Percentiles rank a stretch among this genome's conserved stretches.
Evolutionary conservation across 2,329 filamentous ascomycete species (phyloP).

Genomic region (Coniochaeta sp.): DNA sequence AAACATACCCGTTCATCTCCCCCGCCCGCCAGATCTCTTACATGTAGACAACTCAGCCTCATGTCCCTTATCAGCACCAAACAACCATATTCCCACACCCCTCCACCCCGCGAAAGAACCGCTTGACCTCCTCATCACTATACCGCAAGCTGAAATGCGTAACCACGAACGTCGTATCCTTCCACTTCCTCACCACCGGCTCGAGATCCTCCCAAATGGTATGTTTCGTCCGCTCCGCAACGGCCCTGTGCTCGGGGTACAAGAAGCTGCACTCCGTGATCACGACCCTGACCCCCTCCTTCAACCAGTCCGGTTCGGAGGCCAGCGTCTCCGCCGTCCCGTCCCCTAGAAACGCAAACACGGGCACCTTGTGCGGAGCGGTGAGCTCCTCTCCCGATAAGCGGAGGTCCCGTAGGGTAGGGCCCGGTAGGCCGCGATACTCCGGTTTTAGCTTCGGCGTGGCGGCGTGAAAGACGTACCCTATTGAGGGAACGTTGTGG

Average conservation of each 20-base stretch:
- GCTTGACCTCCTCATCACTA: conserved; percentile 28
- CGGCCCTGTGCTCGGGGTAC: conserved; percentile 31
- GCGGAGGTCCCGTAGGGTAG: conserved; percentile 29
- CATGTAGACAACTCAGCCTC: conserved; percentile 7
- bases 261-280: conserved; percentile 44
- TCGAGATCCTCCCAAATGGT: conserved; percentile 40
- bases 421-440: conserved; percentile 26
- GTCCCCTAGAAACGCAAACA: conserved; percentile 43
- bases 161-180: conserved; percentile 35
- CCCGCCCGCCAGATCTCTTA: no score
- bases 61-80: conserved; percentile 7
- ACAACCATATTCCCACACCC: conserved; percentile 4
- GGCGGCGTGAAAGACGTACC: conserved; percentile 35
- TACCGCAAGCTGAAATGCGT: conserved; percentile 42
- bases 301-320: conserved; percentile 31
- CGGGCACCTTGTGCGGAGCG: conserved; percentile 26
- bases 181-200: conserved; percentile 33
- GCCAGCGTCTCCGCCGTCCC: conserved; percentile 33
- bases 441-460: conserved; percentile 31
- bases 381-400: conserved; percentile 31
- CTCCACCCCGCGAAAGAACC: conserved; percentile 32
- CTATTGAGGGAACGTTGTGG: conserved; percentile 39
- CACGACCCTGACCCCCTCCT: conserved; percentile 32
- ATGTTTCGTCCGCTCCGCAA: conserved; percentile 39
- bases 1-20: no score